phyloP scores from a whole-genome alignment of 306 rosid species.

The Neltuma alba region DNA sequence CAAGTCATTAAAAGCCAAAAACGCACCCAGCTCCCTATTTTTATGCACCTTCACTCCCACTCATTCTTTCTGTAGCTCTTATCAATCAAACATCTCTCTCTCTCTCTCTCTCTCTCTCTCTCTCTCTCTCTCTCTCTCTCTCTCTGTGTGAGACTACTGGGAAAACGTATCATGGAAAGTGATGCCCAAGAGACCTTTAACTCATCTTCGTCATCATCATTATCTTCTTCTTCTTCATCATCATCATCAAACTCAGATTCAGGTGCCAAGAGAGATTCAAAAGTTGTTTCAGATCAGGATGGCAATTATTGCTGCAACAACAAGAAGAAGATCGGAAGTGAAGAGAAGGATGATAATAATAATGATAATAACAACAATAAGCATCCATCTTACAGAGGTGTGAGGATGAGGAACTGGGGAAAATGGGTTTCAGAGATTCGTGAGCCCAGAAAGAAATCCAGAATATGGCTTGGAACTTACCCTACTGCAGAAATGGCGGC shows the following conservation, averaged over 20 bases:
- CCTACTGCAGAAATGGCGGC: conserved; percentile 94
- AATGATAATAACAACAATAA: conserved; percentile 10
- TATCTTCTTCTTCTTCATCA: conserved; percentile 34
- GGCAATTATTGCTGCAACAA: conserved; percentile 38
- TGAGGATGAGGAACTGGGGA: conserved; percentile 85
- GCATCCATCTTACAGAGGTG: conserved; percentile 77
- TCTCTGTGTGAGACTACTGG: too few relatives aligned
- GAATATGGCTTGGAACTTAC: conserved; percentile 95
- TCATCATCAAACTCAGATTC: not conserved
- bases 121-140: not conserved
- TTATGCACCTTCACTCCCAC: conserved; percentile 44
- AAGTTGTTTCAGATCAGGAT: conserved; percentile 1
- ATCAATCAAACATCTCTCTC: conserved; percentile 2
- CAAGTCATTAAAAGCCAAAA: conserved; percentile 52
- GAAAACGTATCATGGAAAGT: conserved; percentile 57
- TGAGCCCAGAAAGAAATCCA: conserved; percentile 85
- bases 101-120: not conserved
- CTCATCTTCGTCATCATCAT: not conserved
- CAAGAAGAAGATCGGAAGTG: conserved; percentile 44
- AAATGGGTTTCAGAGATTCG: conserved; percentile 95
- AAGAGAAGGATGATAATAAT: conserved; percentile 27
- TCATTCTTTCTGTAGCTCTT: conserved; percentile 44
- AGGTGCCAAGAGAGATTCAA: conserved; percentile 23
- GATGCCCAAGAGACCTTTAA: conserved; percentile 39
- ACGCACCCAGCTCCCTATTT: conserved; percentile 34